phyloP scores from a whole-genome alignment of 2,329 filamentous ascomycete genomes.

The Alternaria dauci region DNA sequence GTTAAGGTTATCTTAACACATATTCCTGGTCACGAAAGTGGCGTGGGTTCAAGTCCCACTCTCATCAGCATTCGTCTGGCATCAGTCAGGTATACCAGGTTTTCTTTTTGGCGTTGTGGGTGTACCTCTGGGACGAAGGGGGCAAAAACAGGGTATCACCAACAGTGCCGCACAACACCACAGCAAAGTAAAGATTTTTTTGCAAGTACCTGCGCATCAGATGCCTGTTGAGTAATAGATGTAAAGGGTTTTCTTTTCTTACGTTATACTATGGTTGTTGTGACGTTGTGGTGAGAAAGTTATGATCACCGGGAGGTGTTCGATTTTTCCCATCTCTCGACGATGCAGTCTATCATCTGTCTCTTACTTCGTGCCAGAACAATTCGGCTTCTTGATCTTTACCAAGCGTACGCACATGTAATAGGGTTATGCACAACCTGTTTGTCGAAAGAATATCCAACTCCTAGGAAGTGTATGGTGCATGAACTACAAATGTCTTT shows the following conservation, averaged over 20 bases:
- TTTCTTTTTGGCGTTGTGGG: conserved; percentile 25
- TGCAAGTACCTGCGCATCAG: too few species aligned
- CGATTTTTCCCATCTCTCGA: too few species aligned
- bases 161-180: too few species aligned
- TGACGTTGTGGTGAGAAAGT: too few species aligned
- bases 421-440: background rate
- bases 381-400: background rate
- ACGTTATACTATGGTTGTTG: too few species aligned
- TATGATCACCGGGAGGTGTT: too few species aligned
- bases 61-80: conserved; percentile 48
- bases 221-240: too few species aligned
- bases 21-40: conserved; percentile 52
- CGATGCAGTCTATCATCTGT: background rate
- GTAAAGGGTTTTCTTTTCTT: too few species aligned
- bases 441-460: too few species aligned
- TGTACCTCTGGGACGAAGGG: too few species aligned
- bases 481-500: background rate
- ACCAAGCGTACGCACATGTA: background rate
- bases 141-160: too few species aligned
- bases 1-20: conserved; percentile 47
- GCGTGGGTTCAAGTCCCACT: conserved; percentile 45
- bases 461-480: background rate
- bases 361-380: background rate
- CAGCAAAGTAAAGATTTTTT: too few species aligned
- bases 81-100: conserved; percentile 27